Conservation (phyloP, 129 eudicot species). For the Saussurea involucrata region DNA sequence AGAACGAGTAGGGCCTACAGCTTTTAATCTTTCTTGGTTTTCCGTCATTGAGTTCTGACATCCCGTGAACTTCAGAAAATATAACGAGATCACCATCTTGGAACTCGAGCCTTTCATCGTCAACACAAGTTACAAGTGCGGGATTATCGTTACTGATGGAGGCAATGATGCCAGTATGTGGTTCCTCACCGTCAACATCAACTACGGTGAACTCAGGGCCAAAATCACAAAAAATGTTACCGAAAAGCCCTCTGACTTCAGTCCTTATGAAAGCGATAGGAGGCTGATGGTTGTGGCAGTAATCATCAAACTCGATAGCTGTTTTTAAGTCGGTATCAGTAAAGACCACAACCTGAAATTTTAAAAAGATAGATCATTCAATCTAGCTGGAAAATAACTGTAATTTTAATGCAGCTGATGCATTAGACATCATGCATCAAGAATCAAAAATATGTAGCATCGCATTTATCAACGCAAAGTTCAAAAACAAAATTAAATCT, state of each 20-base stretch:
- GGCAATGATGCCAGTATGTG: slow-evolving; percentile 85
- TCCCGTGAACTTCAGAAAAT: slow-evolving; percentile 81
- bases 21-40: slow-evolving; percentile 74
- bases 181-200: slow-evolving; percentile 96
- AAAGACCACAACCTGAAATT: slow-evolving; percentile 86
- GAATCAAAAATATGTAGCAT: neutral
- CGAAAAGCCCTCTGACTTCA: slow-evolving; percentile 90
- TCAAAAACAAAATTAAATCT: neutral
- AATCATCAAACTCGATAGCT: slow-evolving; percentile 70
- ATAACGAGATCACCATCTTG: slow-evolving; percentile 90
- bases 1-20: slow-evolving; percentile 78
- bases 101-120: slow-evolving; percentile 90
- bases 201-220: slow-evolving; percentile 80
- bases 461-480: neutral
- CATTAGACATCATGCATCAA: neutral
- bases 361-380: neutral
- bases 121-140: slow-evolving; percentile 83
- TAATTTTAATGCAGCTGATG: neutral
- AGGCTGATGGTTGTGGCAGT: slow-evolving; percentile 83
- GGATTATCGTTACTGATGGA: slow-evolving; percentile 84
- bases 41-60: slow-evolving; percentile 86
- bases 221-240: slow-evolving; percentile 81
- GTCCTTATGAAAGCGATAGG: slow-evolving; percentile 77
- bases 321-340: slow-evolving; percentile 63
- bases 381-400: neutral